These are phyloP conservation scores for Aspergillus aculeatus DNA, from an alignment of 2,329 filamentous ascomycete genomes.

Conservation along the genomic window DNA sequence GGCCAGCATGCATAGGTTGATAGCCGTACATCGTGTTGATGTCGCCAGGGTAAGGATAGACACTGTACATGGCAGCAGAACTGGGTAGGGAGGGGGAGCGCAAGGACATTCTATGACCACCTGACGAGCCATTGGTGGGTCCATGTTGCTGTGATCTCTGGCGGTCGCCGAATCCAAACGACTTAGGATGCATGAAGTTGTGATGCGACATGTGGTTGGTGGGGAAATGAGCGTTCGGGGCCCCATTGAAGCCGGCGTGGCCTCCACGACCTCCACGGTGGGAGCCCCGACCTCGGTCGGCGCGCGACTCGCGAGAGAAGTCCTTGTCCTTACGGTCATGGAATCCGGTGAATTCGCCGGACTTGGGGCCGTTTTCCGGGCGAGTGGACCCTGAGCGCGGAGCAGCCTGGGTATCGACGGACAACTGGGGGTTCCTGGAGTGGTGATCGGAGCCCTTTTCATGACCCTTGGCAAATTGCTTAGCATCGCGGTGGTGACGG, in stretches of 20 bases:
- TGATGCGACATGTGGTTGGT: slow-evolving; percentile 42
- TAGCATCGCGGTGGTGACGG: slow-evolving; percentile 36
- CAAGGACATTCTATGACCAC: slow-evolving; percentile 50
- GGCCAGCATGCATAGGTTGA: slow-evolving; percentile 50
- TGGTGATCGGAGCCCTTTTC: slow-evolving; percentile 32
- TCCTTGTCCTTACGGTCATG: slow-evolving; percentile 36
- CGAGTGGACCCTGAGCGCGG: slow-evolving; percentile 31
- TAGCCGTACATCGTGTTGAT: slow-evolving; percentile 59
- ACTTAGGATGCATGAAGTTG: slow-evolving; percentile 41
- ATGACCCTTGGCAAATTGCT: slow-evolving; percentile 34
- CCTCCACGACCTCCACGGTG: slow-evolving; percentile 42
- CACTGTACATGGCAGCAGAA: slow-evolving; percentile 50
- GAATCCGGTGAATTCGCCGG: slow-evolving; percentile 36
- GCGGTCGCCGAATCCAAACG: slow-evolving; percentile 43
- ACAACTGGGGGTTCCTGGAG: slow-evolving; percentile 28
- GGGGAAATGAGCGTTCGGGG: slow-evolving; percentile 40
- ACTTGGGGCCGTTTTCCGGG: slow-evolving; percentile 39
- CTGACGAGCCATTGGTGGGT: slow-evolving; percentile 40
- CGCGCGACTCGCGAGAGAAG: slow-evolving; percentile 37
- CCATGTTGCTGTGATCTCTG: slow-evolving; percentile 42
- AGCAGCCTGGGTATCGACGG: slow-evolving; percentile 35
- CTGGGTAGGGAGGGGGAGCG: slow-evolving; percentile 64
- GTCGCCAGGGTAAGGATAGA: slow-evolving; percentile 44
- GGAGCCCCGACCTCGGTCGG: slow-evolving; percentile 40
- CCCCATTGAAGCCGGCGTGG: slow-evolving; percentile 34